These are phyloP conservation scores for Herpetospermum pedunculosum DNA, from an alignment of 306 rosid species.

Conservation along the genomic window DNA sequence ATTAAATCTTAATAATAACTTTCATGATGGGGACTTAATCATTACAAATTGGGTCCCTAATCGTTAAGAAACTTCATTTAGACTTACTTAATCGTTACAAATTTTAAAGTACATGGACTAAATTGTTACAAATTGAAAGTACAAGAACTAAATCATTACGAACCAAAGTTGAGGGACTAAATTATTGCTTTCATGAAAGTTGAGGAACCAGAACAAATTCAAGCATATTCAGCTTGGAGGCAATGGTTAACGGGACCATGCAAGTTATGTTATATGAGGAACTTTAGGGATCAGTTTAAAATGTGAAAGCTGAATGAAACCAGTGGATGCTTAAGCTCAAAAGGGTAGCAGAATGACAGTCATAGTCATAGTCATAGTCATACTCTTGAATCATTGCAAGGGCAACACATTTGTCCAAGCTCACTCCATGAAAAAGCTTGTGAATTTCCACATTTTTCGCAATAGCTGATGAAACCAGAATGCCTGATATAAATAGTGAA, in stretches of 20 bases:
- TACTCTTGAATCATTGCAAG: conserved; percentile 57
- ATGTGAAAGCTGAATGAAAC: not conserved
- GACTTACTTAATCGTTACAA: too few species aligned
- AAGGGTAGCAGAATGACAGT: not conserved
- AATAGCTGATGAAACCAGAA: conserved; percentile 66
- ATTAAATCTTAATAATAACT: too few species aligned
- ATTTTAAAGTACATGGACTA: too few species aligned
- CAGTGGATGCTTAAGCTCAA: not conserved
- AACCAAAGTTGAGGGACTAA: too few species aligned
- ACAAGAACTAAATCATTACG: too few species aligned
- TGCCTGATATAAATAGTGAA: conserved; percentile 24
- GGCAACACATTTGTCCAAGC: conserved; percentile 64
- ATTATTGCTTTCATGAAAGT: too few species aligned
- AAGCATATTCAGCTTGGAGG: not conserved
- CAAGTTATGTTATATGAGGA: not conserved
- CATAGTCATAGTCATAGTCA: not conserved
- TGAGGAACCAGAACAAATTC: too few species aligned
- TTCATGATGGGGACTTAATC: too few species aligned
- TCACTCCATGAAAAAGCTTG: conserved; percentile 60
- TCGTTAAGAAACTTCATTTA: too few species aligned
- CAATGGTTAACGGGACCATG: not conserved
- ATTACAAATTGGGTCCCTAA: too few species aligned
- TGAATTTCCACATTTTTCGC: conserved; percentile 69
- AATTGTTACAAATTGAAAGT: too few species aligned
- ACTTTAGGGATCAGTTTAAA: not conserved